A percentile compares a stretch with the other conserved stretches of the same genome.
These are phyloP conservation scores for Lachnum nothofagi DNA, from an alignment of 2,329 filamentous ascomycete species.

Conservation along the genomic window DNA sequence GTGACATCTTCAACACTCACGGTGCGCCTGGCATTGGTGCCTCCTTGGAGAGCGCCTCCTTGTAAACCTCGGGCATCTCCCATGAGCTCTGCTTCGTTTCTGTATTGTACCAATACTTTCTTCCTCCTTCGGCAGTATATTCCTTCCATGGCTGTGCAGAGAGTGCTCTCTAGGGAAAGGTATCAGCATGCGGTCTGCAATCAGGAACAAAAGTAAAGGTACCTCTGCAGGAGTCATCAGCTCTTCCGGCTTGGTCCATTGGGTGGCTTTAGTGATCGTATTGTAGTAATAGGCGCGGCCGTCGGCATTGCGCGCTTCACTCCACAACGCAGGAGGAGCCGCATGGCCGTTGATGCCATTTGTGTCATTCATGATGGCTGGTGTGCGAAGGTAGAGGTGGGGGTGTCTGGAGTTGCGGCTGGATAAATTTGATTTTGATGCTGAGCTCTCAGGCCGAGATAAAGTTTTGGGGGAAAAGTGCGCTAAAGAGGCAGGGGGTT, in stretches of 20 bases:
- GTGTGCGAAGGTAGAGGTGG: too few species aligned
- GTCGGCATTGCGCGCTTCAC: slow-evolving; percentile 74
- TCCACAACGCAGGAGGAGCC: slow-evolving; percentile 57
- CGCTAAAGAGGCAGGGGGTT: background rate
- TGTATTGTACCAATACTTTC: slow-evolving; percentile 93
- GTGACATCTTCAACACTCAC: slow-evolving; percentile 35
- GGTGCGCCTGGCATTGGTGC: slow-evolving; percentile 40
- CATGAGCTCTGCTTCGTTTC: slow-evolving; percentile 89
- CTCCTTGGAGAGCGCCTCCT: slow-evolving; percentile 62
- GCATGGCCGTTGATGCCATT: slow-evolving; percentile 32
- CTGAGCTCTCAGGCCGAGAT: background rate
- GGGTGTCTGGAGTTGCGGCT: slow-evolving; percentile 4
- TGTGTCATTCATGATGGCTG: slow-evolving; percentile 26
- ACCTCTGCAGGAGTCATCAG: slow-evolving; percentile 82
- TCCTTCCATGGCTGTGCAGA: slow-evolving; percentile 87
- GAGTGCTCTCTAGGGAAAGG: slow-evolving; percentile 60
- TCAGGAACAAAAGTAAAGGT: slow-evolving; percentile 24
- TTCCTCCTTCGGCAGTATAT: slow-evolving; percentile 78
- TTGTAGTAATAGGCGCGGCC: slow-evolving; percentile 93
- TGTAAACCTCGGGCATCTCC: slow-evolving; percentile 85
- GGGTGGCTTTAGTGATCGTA: slow-evolving; percentile 73
- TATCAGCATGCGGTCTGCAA: slow-evolving; percentile 10
- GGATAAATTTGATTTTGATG: background rate
- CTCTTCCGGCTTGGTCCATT: slow-evolving; percentile 92
- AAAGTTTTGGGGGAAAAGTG: slow-evolving; percentile 6